A percentile compares a stretch with the other conserved stretches of the same genome.
Evolutionary conservation across 2,329 filamentous ascomycete species (phyloP).

Genomic region (Ophiostoma sp.): DNA sequence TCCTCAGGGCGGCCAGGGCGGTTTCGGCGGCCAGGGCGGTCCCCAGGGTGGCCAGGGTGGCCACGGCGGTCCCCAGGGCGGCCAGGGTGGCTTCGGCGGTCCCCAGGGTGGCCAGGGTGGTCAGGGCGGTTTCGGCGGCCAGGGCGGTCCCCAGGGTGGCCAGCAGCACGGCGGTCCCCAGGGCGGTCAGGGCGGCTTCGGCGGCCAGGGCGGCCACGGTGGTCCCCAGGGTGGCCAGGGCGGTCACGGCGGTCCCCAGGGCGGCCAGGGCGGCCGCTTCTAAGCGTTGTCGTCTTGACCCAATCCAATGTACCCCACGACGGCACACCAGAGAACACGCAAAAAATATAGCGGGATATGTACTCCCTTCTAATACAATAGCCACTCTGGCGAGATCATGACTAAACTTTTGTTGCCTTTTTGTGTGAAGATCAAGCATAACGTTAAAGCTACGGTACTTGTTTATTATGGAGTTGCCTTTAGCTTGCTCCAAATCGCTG

Average conservation of each 20-base stretch:
- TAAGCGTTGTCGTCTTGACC: not conserved
- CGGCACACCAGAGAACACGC: not conserved
- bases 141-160: conserved; percentile 3
- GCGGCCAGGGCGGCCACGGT: conserved; percentile 5
- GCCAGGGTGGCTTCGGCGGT: not conserved
- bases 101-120: not conserved
- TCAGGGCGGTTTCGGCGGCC: not conserved
- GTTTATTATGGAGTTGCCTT: not conserved
- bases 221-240: conserved; percentile 6
- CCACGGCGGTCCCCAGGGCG: not conserved
- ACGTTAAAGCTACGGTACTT: not conserved
- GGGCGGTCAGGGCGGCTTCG: not conserved
- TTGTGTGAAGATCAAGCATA: not conserved
- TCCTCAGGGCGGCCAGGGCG: conserved; percentile 6
- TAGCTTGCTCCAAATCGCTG: not conserved
- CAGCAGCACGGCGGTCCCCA: conserved; percentile 9
- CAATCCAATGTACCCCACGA: not conserved
- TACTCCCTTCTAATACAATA: not conserved
- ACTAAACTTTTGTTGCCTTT: not conserved
- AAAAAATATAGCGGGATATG: not conserved
- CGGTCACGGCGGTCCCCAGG: not conserved
- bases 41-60: not conserved
- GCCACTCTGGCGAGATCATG: not conserved
- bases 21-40: not conserved
- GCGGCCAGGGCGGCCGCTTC: conserved; percentile 8